Conservation (phyloP, 345 rosid genomes). For the Acer negundo region DNA sequence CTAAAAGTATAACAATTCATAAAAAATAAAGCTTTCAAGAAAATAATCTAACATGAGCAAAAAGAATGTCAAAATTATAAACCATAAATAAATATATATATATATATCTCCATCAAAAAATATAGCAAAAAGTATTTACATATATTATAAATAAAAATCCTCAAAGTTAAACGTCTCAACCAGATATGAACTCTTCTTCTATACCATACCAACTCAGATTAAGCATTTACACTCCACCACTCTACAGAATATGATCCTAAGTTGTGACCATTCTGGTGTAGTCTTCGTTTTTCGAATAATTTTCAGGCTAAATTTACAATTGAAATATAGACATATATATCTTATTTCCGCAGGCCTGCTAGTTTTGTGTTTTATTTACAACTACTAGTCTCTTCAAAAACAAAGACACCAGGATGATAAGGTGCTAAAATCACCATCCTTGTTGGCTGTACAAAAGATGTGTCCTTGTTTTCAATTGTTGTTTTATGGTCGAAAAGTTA, state of each 20-base stretch:
- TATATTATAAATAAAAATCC: background rate
- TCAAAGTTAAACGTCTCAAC: slow-evolving; percentile 1
- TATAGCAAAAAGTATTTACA: slow-evolving; percentile 1
- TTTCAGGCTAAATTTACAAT: slow-evolving; percentile 15
- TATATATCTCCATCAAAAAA: background rate
- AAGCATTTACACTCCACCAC: slow-evolving; percentile 27
- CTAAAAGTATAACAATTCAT: background rate
- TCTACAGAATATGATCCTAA: slow-evolving; percentile 22
- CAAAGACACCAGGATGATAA: slow-evolving; percentile 8
- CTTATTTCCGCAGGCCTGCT: slow-evolving; percentile 36
- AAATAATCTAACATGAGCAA: background rate
- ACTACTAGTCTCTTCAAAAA: slow-evolving; percentile 5
- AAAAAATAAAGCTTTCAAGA: background rate
- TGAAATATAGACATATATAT: slow-evolving; percentile 19
- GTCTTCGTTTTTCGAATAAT: background rate
- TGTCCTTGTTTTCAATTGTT: background rate
- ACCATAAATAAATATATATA: background rate
- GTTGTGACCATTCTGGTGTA: slow-evolving; percentile 4
- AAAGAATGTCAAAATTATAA: background rate
- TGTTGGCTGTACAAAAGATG: slow-evolving; percentile 39
- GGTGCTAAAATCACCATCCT: slow-evolving; percentile 28
- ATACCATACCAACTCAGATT: slow-evolving; percentile 7
- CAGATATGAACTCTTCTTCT: slow-evolving; percentile 2
- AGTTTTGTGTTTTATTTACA: slow-evolving; percentile 34
- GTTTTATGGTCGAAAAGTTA: background rate